Evolutionary conservation across 768 basidiomycete genomes (phyloP).

Genomic region (Rhodotorula graminis): DNA sequence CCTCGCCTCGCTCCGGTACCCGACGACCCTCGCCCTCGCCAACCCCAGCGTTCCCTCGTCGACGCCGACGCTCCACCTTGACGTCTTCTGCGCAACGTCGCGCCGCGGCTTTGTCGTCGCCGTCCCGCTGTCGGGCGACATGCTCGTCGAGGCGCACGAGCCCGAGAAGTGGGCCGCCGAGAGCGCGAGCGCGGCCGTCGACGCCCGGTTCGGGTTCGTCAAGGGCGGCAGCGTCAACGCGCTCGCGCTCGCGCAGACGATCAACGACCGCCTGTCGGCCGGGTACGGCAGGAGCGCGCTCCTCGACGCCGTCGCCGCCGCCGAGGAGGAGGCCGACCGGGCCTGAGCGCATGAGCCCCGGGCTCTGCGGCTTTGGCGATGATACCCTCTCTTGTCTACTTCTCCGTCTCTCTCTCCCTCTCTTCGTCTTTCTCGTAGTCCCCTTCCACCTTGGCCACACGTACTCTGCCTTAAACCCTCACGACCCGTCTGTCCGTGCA

Average conservation of each 20-base stretch:
- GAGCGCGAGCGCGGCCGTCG: background rate
- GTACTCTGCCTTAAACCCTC: no score
- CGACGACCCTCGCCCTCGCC: background rate
- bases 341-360: background rate
- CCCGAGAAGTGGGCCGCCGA: conserved; percentile 1
- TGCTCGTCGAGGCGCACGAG: background rate
- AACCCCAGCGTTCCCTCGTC: background rate
- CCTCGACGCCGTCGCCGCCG: background rate
- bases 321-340: conserved; percentile 2
- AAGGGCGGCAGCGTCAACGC: background rate
- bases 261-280: conserved; percentile 6
- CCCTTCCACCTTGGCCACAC: no score
- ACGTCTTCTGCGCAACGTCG: background rate
- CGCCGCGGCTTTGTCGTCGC: background rate
- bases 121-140: conserved; percentile 1
- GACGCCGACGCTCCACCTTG: background rate
- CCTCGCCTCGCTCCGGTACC: conserved; percentile 21
- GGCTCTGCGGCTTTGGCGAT: no score
- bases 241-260: conserved; percentile 9
- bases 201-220: conserved; percentile 1
- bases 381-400: background rate
- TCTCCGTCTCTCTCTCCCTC: background rate
- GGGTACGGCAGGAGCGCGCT: background rate
- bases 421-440: background rate
- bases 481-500: no score